A percentile compares a stretch with the other conserved stretches of the same genome.
Conservation (phyloP, 2,329 filamentous ascomycete species). For the Falciphora oryzae region DNA sequence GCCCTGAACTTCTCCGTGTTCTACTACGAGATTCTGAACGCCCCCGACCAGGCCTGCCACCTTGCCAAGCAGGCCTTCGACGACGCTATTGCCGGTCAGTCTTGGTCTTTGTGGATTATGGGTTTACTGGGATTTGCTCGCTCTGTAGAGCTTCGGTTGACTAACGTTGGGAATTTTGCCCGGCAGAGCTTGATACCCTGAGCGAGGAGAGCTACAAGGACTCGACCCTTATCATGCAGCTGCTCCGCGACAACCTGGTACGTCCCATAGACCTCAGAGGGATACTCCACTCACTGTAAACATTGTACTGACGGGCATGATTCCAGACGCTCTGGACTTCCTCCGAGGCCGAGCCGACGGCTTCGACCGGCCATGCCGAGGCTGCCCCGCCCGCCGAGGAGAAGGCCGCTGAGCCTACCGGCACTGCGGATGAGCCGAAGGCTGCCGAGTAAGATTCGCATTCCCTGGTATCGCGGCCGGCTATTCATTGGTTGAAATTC, state of each 20-base stretch:
- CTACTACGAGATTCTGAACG: conserved; percentile 99
- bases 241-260: conserved; percentile 94
- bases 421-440: conserved; percentile 61
- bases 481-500: conserved; percentile 37
- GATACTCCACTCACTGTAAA: neutral
- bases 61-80: conserved; percentile 94
- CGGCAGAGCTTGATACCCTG: conserved; percentile 82
- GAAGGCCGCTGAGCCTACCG: conserved; percentile 43
- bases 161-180: neutral
- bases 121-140: too few species aligned
- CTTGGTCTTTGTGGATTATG: conserved; percentile 11
- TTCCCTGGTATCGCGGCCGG: conserved; percentile 32
- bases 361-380: conserved; percentile 45
- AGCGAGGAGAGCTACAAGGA: conserved; percentile 99
- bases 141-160: neutral
- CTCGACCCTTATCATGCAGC: conserved; percentile 97
- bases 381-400: conserved; percentile 51
- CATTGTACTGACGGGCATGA: conserved; percentile 23
- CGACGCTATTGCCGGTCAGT: conserved; percentile 78
- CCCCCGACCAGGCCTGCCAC: conserved; percentile 96
- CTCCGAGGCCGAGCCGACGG: conserved; percentile 85
- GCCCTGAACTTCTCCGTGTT: conserved; percentile 97
- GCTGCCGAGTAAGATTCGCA: conserved; percentile 48
- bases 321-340: conserved; percentile 95
- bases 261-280: conserved; percentile 20